These are phyloP conservation scores for Plantago ovata DNA, from an alignment of 257 asterid species.

Conservation along the genomic window DNA sequence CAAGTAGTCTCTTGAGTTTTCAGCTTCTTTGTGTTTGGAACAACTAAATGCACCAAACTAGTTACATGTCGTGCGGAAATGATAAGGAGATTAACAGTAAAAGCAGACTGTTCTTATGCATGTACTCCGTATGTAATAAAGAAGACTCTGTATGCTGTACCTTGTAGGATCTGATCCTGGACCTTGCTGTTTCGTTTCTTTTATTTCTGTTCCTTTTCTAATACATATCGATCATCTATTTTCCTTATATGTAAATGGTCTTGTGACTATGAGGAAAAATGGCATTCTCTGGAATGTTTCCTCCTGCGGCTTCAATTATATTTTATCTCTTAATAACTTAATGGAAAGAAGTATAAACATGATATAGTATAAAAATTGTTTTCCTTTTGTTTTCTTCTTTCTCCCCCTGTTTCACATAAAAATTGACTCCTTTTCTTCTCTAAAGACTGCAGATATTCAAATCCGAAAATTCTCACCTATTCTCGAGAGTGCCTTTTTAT, in stretches of 20 bases:
- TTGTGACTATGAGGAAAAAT: not conserved
- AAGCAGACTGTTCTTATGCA: no score
- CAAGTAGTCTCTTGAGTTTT: no score
- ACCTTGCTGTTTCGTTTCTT: not conserved
- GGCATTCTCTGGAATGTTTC: not conserved
- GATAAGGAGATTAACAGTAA: no score
- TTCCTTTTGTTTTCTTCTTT: no score
- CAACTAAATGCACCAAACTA: no score
- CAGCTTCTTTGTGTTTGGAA: no score
- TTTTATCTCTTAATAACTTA: conserved; percentile 10
- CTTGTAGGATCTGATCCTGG: no score
- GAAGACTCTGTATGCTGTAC: no score
- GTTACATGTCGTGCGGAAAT: no score
- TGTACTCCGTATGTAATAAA: no score
- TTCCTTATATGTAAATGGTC: not conserved
- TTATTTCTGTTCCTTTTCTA: no score
- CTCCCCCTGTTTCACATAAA: not conserved
- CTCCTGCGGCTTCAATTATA: not conserved
- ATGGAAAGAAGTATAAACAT: not conserved
- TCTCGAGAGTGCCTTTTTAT: conserved; percentile 46
- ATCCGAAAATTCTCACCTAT: conserved; percentile 68
- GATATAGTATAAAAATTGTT: not conserved
- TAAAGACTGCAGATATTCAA: conserved; percentile 42
- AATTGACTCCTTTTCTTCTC: conserved; percentile 14
- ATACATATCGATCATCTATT: not conserved